Evolutionary conservation across 495 filamentous ascomycete genomes (phyloP), one percentile per base, ranked within the genome.

Genomic region (Xylaria grammica): DNA sequence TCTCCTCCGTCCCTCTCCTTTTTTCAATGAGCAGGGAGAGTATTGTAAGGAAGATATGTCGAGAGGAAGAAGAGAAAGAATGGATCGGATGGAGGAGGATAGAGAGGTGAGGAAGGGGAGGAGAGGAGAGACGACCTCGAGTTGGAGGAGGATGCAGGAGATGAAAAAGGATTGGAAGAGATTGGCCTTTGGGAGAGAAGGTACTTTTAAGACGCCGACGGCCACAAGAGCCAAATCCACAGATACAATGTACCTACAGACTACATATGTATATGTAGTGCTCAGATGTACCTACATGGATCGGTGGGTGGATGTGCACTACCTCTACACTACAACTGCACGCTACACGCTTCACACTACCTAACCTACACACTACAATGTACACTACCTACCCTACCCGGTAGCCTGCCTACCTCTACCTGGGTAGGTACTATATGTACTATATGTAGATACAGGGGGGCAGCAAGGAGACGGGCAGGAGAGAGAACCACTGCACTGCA

Each of bases 61-160:
- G 65, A 57, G 53, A 64, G 67, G 53, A 46, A 62, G 63, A 65
- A 70, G 67, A 74, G 75, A 81, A 83, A 76, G 82, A 83, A 77
- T 82, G 78, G 77, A 84, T 84, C 82, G 82, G 82, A 82, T 82
- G 77, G 78, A 78, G 76, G 79, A 63, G 79, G 77, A 78, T 77
- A 75, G 73, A 66, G 73, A 75, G 63, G 62, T 50, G 55, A 62
- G 51, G 77, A 82, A 82, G 77, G 74, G 78, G 72, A 79, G 80
- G 79, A 77, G 77, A 78, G 75, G 79, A 81, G 79, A 83, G 81
- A 80, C 82, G 80, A 76, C 76, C 77, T 83, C 75, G 76, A 83
- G 82, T 79, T 78, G 82, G 77, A 81, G 80, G 84, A 80, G 76
- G 82, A 81, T 78, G 77, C 72, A 76, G 77, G 72, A 81, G 80